These are phyloP conservation scores for Themeda triandra DNA, from an alignment of 176 grass and related monocot genomes.

Conservation along the genomic window DNA sequence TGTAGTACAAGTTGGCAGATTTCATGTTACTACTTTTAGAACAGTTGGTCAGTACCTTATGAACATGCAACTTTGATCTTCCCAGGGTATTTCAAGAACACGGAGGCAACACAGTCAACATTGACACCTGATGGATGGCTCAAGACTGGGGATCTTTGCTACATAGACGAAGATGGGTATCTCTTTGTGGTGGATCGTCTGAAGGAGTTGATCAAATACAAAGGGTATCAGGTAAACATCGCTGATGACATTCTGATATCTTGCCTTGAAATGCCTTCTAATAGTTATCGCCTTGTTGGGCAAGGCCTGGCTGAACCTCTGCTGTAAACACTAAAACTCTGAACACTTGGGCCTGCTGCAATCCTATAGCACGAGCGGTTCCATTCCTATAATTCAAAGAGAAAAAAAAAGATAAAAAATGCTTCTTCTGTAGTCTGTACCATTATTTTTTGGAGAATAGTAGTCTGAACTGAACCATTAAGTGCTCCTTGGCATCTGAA, in stretches of 20 bases:
- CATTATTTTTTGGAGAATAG: background rate
- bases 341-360: background rate
- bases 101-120: conserved; percentile 67
- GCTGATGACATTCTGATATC: background rate
- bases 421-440: background rate
- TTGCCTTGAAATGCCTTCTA: background rate
- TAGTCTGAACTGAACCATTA: background rate
- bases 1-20: background rate
- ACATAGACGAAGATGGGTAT: conserved; percentile 93
- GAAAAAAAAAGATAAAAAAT: background rate
- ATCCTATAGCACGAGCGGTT: background rate
- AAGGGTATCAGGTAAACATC: conserved; percentile 81
- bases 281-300: background rate
- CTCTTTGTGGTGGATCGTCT: conserved; percentile 92
- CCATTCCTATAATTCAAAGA: background rate
- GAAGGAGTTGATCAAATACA: conserved; percentile 98
- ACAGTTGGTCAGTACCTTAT: background rate
- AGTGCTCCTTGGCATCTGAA: background rate
- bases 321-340: background rate
- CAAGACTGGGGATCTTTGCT: conserved; percentile 87
- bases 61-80: conserved; percentile 3
- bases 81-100: conserved; percentile 84
- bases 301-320: background rate
- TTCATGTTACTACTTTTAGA: background rate
- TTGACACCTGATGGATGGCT: conserved; percentile 80